phyloP scores from a whole-genome alignment of 129 eudicot species.

The Helianthus annuus region HanXRQr2.0-SUNRISE NC_035436.2:165587203-165587702 shows the following conservation, averaged over 20 bases:
- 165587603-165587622: neutral
- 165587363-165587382: slow-evolving; percentile 34
- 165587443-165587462: slow-evolving; percentile 20
- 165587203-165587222: slow-evolving; percentile 28
- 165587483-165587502: slow-evolving; percentile 71
- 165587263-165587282: slow-evolving; percentile 48
- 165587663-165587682: no score
- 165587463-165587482: slow-evolving; percentile 9
- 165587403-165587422: slow-evolving; percentile 49
- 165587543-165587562: slow-evolving; percentile 30
- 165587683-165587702: no score
- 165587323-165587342: slow-evolving; percentile 37
- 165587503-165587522: slow-evolving; percentile 40
- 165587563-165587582: slow-evolving; percentile 14
- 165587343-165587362: slow-evolving; percentile 35
- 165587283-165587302: slow-evolving; percentile 33
- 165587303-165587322: slow-evolving; percentile 36
- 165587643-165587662: no score
- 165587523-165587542: slow-evolving; percentile 28
- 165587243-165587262: slow-evolving; percentile 41
- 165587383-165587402: slow-evolving; percentile 38
- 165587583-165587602: neutral
- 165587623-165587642: neutral
- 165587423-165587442: slow-evolving; percentile 46
- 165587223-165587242: slow-evolving; percentile 28